These are phyloP conservation scores for Monosporascus sp. DNA, from an alignment of 2,329 filamentous ascomycete genomes.

Conservation along the genomic window DNA sequence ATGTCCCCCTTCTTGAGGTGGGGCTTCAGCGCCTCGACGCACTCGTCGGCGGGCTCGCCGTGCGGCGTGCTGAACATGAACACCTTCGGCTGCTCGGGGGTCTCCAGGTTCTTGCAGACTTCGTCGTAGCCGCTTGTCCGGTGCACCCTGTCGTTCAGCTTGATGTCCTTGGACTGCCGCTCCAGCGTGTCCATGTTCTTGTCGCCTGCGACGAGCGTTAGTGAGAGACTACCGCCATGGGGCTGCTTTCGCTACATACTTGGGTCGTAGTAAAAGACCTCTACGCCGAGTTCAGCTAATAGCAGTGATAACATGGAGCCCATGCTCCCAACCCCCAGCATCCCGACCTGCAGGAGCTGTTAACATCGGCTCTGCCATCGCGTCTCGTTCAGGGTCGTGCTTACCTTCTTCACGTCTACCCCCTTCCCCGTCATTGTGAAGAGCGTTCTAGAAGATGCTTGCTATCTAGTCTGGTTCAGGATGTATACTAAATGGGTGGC, in stretches of 20 bases:
- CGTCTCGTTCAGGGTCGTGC: background rate
- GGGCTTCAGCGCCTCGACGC: constrained; percentile 29
- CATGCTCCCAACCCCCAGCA: constrained; percentile 56
- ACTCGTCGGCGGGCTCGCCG: constrained; percentile 32
- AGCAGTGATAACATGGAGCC: constrained; percentile 55
- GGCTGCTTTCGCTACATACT: constrained; percentile 17
- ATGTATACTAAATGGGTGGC: no score
- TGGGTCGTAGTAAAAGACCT: constrained; percentile 51
- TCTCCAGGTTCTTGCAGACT: constrained; percentile 41
- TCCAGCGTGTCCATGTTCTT: constrained; percentile 39
- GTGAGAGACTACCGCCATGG: background rate
- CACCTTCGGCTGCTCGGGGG: constrained; percentile 34
- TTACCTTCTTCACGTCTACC: background rate
- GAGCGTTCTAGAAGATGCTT: background rate
- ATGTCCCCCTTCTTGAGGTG: constrained; percentile 58
- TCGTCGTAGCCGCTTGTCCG: constrained; percentile 39
- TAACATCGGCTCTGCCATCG: no score
- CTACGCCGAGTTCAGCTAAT: constrained; percentile 50
- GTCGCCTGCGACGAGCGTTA: constrained; percentile 17
- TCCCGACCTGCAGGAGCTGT: constrained; percentile 37
- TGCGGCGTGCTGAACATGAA: constrained; percentile 50
- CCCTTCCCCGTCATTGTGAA: background rate
- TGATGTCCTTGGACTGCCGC: constrained; percentile 27
- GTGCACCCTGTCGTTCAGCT: constrained; percentile 24
- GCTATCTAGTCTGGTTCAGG: no score